Evolutionary conservation across 768 basidiomycete genomes (phyloP).

Genomic region (Suillus subaureus): DNA sequence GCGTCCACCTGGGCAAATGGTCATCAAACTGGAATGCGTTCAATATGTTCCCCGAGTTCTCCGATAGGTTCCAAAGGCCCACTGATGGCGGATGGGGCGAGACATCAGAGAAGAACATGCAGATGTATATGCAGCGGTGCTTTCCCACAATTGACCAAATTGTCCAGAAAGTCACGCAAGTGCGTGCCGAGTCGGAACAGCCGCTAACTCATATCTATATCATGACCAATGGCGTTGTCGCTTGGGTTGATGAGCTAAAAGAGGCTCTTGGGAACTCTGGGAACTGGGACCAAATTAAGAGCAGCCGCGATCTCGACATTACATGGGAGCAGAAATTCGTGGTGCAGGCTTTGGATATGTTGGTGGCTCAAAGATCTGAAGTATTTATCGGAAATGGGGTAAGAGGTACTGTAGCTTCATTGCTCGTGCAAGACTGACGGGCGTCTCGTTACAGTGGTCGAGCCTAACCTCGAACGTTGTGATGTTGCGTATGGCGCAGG

Average conservation of each 20-base stretch:
- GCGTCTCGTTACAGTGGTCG: constrained; percentile 34
- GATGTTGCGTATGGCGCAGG: constrained; percentile 37
- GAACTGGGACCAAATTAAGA: constrained; percentile 41
- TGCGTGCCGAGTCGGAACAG: constrained; percentile 27
- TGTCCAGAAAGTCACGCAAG: constrained; percentile 37
- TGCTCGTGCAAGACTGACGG: constrained; percentile 5
- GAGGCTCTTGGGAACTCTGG: constrained; percentile 31
- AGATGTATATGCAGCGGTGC: constrained; percentile 41
- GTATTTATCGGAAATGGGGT: constrained; percentile 56
- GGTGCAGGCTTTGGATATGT: constrained; percentile 53
- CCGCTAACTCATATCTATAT: constrained; percentile 44
- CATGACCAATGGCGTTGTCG: constrained; percentile 45
- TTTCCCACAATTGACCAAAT: constrained; percentile 44
- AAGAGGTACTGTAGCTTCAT: constrained; percentile 18
- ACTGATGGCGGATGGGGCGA: constrained; percentile 21
- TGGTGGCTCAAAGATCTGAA: constrained; percentile 46
- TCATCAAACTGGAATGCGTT: constrained; percentile 43
- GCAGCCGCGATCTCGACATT: constrained; percentile 42
- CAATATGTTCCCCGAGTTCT: constrained; percentile 44
- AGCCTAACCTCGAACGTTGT: constrained; percentile 43
- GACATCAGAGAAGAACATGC: constrained; percentile 22
- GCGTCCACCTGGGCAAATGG: constrained; percentile 37
- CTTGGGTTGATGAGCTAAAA: constrained; percentile 44
- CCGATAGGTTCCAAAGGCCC: constrained; percentile 39
- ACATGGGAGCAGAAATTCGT: constrained; percentile 45